phyloP scores from a whole-genome alignment of 192 early-diverging fungal species.

The Coemansia sp. region DNA sequence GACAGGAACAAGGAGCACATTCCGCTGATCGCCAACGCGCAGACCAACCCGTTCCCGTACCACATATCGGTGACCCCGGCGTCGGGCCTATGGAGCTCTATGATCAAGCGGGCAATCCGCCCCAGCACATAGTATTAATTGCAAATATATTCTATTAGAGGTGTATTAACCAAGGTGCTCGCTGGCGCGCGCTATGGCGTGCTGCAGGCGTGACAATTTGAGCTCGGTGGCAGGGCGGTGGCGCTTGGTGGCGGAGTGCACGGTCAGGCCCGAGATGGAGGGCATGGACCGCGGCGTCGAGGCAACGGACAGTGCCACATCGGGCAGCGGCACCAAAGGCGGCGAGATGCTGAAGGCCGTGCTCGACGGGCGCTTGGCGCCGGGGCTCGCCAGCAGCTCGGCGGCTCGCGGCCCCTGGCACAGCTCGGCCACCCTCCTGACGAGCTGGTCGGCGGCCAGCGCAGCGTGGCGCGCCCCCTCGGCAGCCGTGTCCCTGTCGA shows the following conservation, averaged over 20 bases:
- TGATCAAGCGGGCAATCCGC: slow-evolving; percentile 51
- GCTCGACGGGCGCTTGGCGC: slow-evolving; percentile 26
- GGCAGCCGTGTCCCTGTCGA: slow-evolving; percentile 7
- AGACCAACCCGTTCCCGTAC: slow-evolving; percentile 45
- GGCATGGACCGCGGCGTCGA: slow-evolving; percentile 17
- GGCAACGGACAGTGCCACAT: background rate
- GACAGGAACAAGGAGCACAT: too few species aligned
- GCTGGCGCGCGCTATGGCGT: slow-evolving; percentile 39
- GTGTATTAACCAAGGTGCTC: slow-evolving; percentile 13
- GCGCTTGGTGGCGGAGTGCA: slow-evolving; percentile 20
- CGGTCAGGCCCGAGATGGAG: slow-evolving; percentile 20
- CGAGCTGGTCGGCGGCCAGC: slow-evolving; percentile 8
- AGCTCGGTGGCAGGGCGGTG: slow-evolving; percentile 15
- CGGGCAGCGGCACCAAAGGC: slow-evolving; percentile 6
- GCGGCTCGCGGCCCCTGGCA: slow-evolving; percentile 8
- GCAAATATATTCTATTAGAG: background rate
- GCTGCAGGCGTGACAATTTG: slow-evolving; percentile 28
- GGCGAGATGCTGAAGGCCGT: slow-evolving; percentile 25
- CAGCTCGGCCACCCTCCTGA: slow-evolving; percentile 9
- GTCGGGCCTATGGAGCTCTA: slow-evolving; percentile 47
- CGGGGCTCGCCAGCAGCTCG: slow-evolving; percentile 19
- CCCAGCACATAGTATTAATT: slow-evolving; percentile 12
- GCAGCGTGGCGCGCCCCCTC: background rate
- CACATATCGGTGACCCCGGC: slow-evolving; percentile 40
- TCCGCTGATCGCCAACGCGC: slow-evolving; percentile 36